Percentiles rank a stretch among this genome's conserved stretches.
phyloP scores from a whole-genome alignment of 2,329 filamentous ascomycete species.

The Atkinsonella texensis region DNA sequence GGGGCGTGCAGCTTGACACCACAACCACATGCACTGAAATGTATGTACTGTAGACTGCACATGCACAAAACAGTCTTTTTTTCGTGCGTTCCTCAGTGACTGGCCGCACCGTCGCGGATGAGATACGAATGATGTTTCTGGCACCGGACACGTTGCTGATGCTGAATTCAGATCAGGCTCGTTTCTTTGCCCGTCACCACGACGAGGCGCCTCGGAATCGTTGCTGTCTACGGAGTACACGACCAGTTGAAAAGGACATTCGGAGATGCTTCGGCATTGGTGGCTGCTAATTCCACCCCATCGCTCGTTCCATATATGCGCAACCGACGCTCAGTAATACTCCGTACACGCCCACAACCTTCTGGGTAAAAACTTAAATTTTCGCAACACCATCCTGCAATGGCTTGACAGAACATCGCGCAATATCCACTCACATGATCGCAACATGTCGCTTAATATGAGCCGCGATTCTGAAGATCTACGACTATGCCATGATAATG shows the following conservation, averaged over 20 bases:
- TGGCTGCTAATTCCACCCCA: background rate
- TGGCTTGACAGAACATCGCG: background rate
- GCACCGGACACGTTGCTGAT: background rate
- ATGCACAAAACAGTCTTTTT: background rate
- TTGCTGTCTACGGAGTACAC: too few relatives aligned
- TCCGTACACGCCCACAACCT: too few relatives aligned
- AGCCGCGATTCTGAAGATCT: background rate
- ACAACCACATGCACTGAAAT: too few relatives aligned
- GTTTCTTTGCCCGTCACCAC: too few relatives aligned
- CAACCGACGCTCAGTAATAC: too few relatives aligned
- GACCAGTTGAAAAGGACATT: background rate
- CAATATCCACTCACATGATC: background rate
- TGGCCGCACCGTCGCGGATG: too few relatives aligned
- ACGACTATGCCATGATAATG: background rate
- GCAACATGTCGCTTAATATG: background rate
- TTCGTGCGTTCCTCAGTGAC: background rate
- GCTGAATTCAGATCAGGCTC: background rate
- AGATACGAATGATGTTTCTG: too few relatives aligned
- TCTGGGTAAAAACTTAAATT: background rate
- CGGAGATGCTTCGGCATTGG: conserved; percentile 4
- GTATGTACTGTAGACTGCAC: too few relatives aligned
- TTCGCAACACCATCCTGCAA: background rate
- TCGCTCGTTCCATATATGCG: too few relatives aligned
- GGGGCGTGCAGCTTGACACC: conserved; percentile 1
- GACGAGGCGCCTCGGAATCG: too few relatives aligned